phyloP scores from a whole-genome alignment of 2,329 filamentous ascomycete genomes.

The Penicillium sp. region DNA sequence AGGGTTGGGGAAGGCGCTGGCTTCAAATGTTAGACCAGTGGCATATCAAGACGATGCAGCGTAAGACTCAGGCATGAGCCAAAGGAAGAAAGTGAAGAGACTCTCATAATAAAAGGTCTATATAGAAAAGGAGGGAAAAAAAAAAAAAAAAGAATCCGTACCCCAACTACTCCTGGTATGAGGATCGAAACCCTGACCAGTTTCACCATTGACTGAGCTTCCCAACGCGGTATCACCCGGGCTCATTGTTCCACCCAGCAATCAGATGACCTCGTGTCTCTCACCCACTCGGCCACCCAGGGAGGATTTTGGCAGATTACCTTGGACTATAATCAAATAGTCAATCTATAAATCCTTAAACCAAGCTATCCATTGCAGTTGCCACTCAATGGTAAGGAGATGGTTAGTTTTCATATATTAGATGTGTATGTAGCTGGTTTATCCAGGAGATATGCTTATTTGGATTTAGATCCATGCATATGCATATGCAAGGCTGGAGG shows the following conservation, averaged over 20 bases:
- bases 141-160: neutral
- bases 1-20: no score
- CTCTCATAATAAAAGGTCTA: no score
- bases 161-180: neutral
- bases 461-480: no score
- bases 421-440: neutral
- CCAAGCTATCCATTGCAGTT: neutral
- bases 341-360: accelerated
- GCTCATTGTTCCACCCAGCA: neutral
- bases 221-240: neutral
- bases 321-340: neutral
- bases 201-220: neutral
- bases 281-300: neutral
- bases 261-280: neutral
- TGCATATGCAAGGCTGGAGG: no score
- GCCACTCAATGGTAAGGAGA: no score
- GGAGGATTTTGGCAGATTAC: neutral
- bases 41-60: no score
- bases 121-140: neutral
- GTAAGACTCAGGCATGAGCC: neutral
- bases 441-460: no score
- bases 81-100: neutral
- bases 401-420: no score
- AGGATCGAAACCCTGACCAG: neutral
- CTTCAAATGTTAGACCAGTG: no score